Evolutionary conservation across 2,329 filamentous ascomycete genomes (phyloP), one percentile per base, ranked within the genome.

Genomic region (Lecanicillium sp.): DNA sequence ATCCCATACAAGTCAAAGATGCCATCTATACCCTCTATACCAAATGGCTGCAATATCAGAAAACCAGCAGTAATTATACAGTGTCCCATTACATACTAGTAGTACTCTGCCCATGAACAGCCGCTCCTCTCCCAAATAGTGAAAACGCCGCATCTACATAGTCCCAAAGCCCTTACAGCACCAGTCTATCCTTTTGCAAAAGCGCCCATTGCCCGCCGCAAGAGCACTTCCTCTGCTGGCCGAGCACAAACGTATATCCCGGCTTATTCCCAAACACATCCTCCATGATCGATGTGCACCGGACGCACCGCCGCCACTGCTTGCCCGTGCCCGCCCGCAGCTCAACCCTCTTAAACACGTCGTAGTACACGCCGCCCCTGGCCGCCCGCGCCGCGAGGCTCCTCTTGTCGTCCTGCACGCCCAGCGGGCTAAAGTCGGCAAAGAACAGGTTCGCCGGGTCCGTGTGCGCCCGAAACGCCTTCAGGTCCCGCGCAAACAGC

Each of bases 391-490:
- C 51, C 3, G 54, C 58, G 11, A 75, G 53, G 4, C 71, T 74
- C 14, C 64, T 62, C 12, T 60, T 59, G 43, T 80, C 76, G 38
- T 80, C 72, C 9, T 73, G 70, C 12, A 87, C 65, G 5, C 83
- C 82, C 10, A 92, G 66, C 55, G 85, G 74, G 35, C 69, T 69
- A 40, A 80, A 86, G 54, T 92, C 77, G 35, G 77, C 75, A 59
- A 87, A 84, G 61, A 84, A 85, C 35, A 94, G 68, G 44, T 72
- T 72, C 9, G 80, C 74, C 19, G 77, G 71, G 47, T 92, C 78
- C 10, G 80, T 70, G 39, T 73, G 68, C 5, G 65, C 65, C 29
- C 74, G 69, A 39, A 89, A 71, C 15, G 68, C 65, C 0, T 66
- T 66, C 19, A 87, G 60, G 33, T 79, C 73, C 19, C 67, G 64